Evolutionary conservation across 306 rosid species (phyloP).

Genomic region (Lagenaria siceraria): DNA sequence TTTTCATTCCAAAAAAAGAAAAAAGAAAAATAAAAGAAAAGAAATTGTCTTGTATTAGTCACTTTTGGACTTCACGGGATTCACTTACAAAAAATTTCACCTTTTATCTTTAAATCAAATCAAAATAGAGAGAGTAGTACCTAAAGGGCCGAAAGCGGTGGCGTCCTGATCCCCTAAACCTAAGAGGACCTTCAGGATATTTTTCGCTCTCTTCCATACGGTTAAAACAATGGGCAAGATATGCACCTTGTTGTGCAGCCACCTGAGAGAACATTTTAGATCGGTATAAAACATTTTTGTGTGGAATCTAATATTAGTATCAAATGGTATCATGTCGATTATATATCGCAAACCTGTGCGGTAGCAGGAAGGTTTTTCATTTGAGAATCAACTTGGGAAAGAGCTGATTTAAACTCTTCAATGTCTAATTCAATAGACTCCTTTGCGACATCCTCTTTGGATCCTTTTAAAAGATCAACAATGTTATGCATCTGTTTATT

Average conservation of each 20-base stretch:
- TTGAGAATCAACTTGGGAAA: constrained; percentile 87
- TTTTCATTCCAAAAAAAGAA: background rate
- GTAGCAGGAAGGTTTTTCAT: constrained; percentile 97
- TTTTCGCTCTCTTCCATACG: constrained; percentile 68
- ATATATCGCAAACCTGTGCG: constrained; percentile 53
- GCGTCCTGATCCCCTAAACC: constrained; percentile 91
- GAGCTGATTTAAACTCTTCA: constrained; percentile 64
- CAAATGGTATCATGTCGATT: background rate
- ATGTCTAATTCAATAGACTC: constrained; percentile 51
- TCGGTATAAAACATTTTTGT: background rate
- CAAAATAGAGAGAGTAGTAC: constrained; percentile 23
- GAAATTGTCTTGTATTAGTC: background rate
- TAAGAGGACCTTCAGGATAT: constrained; percentile 85
- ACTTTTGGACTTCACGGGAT: background rate
- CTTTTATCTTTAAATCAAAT: background rate
- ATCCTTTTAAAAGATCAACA: constrained; percentile 53
- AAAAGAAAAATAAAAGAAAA: background rate
- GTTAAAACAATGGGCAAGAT: constrained; percentile 73
- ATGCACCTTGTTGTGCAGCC: constrained; percentile 89
- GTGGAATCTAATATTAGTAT: background rate
- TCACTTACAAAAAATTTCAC: background rate
- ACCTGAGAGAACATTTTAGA: constrained; percentile 41
- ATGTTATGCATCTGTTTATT: constrained; percentile 56
- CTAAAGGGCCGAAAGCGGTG: constrained; percentile 87
- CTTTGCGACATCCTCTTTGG: constrained; percentile 41